Evolutionary conservation across 1,284 basidiomycete genomes (phyloP).

Genomic region (Cryptococcus wingfieldii): DNA sequence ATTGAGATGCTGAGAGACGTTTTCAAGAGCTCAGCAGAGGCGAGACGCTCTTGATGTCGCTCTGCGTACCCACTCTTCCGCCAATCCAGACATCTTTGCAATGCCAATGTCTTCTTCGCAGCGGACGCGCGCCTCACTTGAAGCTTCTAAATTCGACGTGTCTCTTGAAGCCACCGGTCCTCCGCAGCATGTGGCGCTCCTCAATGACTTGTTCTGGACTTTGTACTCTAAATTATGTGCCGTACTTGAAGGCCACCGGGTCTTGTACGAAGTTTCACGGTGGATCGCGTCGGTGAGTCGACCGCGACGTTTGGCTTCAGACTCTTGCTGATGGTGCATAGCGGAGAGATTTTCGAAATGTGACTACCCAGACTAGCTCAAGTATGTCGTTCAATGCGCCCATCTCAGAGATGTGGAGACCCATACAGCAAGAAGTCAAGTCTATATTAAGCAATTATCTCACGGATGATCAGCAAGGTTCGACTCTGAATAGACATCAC

Average conservation of each 20-base stretch:
- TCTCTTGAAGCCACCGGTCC: slow-evolving; percentile 70
- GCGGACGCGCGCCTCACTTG: slow-evolving; percentile 7
- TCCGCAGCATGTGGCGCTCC: slow-evolving; percentile 72
- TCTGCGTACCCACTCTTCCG: slow-evolving; percentile 17
- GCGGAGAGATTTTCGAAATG: slow-evolving; percentile 82
- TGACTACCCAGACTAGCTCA: slow-evolving; percentile 58
- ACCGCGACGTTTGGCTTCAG: slow-evolving; percentile 66
- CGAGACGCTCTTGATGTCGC: slow-evolving; percentile 21
- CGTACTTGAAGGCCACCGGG: slow-evolving; percentile 85
- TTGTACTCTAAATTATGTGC: slow-evolving; percentile 94
- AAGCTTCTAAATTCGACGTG: slow-evolving; percentile 60
- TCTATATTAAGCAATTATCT: slow-evolving; percentile 56
- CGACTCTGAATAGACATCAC: slow-evolving; percentile 71
- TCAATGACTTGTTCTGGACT: slow-evolving; percentile 95
- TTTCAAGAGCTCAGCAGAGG: slow-evolving; percentile 15
- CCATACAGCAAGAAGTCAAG: slow-evolving; percentile 80
- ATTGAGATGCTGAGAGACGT: background rate
- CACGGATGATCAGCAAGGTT: slow-evolving; percentile 77
- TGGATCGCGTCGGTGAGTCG: slow-evolving; percentile 75
- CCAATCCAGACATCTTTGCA: slow-evolving; percentile 4
- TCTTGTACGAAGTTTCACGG: slow-evolving; percentile 85
- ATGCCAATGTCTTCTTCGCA: background rate
- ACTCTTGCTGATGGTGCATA: slow-evolving; percentile 38
- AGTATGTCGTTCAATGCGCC: slow-evolving; percentile 60
- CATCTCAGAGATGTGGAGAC: slow-evolving; percentile 83